Evolutionary conservation across 108 stramenopile genomes (phyloP).

Genomic region (Nitzschia sp.): DNA sequence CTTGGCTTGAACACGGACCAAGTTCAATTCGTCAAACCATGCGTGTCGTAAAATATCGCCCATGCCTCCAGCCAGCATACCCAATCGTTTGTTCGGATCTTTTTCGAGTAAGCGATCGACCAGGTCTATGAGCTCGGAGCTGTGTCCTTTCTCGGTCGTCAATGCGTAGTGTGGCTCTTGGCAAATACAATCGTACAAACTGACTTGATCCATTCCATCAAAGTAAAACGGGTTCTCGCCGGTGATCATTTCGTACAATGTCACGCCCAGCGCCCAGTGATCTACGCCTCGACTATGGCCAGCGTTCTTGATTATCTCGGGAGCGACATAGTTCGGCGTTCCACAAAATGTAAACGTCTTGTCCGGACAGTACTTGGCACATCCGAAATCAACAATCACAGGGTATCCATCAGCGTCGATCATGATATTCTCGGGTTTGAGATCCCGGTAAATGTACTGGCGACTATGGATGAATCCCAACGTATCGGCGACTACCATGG

Average conservation of each 20-base stretch:
- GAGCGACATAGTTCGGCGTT: slow-evolving; percentile 94
- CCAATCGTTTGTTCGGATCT: slow-evolving; percentile 63
- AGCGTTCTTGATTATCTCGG: slow-evolving; percentile 85
- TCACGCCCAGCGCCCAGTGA: slow-evolving; percentile 92
- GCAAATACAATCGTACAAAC: slow-evolving; percentile 83
- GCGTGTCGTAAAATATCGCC: slow-evolving; percentile 58
- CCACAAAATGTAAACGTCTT: slow-evolving; percentile 95
- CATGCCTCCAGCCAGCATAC: slow-evolving; percentile 54
- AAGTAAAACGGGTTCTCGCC: slow-evolving; percentile 81
- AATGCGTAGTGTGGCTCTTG: slow-evolving; percentile 65
- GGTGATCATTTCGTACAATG: slow-evolving; percentile 90
- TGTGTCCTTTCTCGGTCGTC: slow-evolving; percentile 29
- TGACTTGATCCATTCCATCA: slow-evolving; percentile 75
- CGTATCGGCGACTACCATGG: slow-evolving; percentile 72
- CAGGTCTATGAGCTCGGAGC: slow-evolving; percentile 35
- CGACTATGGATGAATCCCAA: slow-evolving; percentile 88
- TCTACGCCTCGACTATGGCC: slow-evolving; percentile 90
- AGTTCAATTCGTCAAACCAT: slow-evolving; percentile 77
- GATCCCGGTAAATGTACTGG: slow-evolving; percentile 89
- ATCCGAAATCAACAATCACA: slow-evolving; percentile 89
- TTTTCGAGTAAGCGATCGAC: slow-evolving; percentile 52
- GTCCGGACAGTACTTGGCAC: slow-evolving; percentile 71
- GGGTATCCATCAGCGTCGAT: slow-evolving; percentile 79
- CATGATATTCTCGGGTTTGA: slow-evolving; percentile 89
- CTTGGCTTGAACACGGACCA: slow-evolving; percentile 49